These are phyloP conservation scores for Hypoxylon sp. DNA, from an alignment of 2,329 filamentous ascomycete genomes.

Conservation along the genomic window DNA sequence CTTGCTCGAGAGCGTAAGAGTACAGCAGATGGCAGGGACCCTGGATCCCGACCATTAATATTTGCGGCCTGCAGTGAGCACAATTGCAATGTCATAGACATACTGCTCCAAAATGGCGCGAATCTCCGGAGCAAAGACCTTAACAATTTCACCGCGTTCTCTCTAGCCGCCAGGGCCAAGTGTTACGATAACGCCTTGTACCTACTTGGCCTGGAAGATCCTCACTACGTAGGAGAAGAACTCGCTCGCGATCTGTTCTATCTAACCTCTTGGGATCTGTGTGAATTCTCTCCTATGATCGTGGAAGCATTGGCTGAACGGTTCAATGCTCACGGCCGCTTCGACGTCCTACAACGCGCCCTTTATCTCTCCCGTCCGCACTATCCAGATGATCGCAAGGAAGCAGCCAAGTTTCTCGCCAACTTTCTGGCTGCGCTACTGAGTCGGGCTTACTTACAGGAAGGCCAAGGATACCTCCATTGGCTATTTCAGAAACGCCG, in stretches of 20 bases:
- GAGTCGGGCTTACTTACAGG: not conserved
- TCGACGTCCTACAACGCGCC: not conserved
- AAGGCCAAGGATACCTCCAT: conserved; percentile 7
- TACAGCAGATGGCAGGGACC: no score
- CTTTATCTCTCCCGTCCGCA: no score
- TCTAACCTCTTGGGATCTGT: no score
- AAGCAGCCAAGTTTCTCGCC: not conserved
- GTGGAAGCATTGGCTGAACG: not conserved
- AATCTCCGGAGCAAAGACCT: no score
- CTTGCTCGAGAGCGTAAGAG: not conserved
- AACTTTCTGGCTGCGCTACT: not conserved
- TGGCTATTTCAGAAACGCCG: not conserved
- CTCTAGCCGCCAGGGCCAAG: not conserved
- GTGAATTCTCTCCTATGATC: not conserved
- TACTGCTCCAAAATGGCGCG: not conserved
- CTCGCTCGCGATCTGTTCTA: no score
- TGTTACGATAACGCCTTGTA: not conserved
- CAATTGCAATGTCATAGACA: not conserved
- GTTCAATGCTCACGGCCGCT: not conserved
- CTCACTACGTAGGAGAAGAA: no score
- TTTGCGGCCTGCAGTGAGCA: not conserved
- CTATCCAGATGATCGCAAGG: no score
- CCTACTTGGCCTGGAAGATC: not conserved
- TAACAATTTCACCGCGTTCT: no score
- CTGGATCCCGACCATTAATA: no score